These are phyloP conservation scores for Eucalyptus victrix DNA, from an alignment of 345 rosid species.

Conservation along the genomic window DNA sequence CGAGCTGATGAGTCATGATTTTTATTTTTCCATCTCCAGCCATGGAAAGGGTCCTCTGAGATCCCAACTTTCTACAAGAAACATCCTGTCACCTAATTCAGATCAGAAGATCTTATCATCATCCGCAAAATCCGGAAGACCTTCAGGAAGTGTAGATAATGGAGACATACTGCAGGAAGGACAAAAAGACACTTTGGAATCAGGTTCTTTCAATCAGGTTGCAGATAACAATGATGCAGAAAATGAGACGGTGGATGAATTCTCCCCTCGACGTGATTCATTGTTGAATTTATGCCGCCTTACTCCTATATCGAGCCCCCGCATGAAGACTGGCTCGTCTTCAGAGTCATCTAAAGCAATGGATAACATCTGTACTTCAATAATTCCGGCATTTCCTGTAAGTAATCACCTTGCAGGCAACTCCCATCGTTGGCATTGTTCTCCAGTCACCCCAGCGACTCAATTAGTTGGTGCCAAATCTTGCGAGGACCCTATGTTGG, in stretches of 20 bases:
- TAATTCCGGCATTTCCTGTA: conserved; percentile 7
- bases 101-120: conserved; percentile 7
- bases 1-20: neutral
- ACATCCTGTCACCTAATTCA: conserved; percentile 16
- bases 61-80: conserved; percentile 11
- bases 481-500: conserved; percentile 7
- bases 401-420: conserved; percentile 5
- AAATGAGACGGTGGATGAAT: conserved; percentile 2
- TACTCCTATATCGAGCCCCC: conserved; percentile 9
- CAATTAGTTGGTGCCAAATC: conserved; percentile 8
- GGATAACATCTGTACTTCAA: conserved; percentile 6
- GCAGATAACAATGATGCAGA: conserved; percentile 1
- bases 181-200: conserved; percentile 5
- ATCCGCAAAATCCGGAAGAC: conserved; percentile 8
- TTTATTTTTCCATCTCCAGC: conserved; percentile 4
- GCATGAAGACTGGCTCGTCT: neutral
- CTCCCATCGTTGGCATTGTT: conserved; percentile 19
- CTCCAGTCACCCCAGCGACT: conserved; percentile 23
- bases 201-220: conserved; percentile 1
- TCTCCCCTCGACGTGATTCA: conserved; percentile 7
- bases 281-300: conserved; percentile 17
- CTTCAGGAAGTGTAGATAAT: conserved; percentile 7
- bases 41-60: conserved; percentile 24
- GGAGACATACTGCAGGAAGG: conserved; percentile 7
- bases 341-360: conserved; percentile 19